These are phyloP conservation scores for Candida anutae DNA, from an alignment of 1,139 yeast species.

Conservation along the genomic window DNA sequence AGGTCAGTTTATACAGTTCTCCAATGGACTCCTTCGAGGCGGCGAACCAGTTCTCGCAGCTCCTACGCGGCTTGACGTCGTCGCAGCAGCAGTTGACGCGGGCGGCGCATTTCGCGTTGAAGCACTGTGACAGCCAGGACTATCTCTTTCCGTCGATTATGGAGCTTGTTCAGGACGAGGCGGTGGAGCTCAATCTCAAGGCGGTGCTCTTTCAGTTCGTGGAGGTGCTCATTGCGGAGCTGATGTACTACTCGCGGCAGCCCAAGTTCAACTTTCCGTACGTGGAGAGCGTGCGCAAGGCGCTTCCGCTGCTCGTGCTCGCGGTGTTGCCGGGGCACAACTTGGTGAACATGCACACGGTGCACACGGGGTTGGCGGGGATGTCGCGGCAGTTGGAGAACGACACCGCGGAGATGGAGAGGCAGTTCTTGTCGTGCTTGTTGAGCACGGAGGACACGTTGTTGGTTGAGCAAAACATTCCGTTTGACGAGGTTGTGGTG, in stretches of 20 bases:
- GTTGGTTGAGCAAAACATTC: conserved; percentile 23
- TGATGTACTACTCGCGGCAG: conserved; percentile 24
- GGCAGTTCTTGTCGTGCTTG: conserved; percentile 20
- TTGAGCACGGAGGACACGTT: conserved; percentile 28
- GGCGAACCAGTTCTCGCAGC: conserved; percentile 58
- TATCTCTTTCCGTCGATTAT: conserved; percentile 65
- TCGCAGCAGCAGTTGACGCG: conserved; percentile 48
- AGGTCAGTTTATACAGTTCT: too few species aligned
- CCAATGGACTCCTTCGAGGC: conserved; percentile 80
- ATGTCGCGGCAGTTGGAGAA: conserved; percentile 31
- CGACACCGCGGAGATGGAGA: conserved; percentile 19
- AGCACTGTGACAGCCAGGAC: conserved; percentile 55
- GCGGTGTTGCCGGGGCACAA: conserved; percentile 45
- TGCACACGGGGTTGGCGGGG: conserved; percentile 29
- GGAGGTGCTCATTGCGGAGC: conserved; percentile 45
- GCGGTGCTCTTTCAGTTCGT: conserved; percentile 64
- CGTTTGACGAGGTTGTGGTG: conserved; percentile 25
- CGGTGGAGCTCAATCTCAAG: conserved; percentile 49
- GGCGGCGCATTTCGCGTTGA: conserved; percentile 54
- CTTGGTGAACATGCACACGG: conserved; percentile 42
- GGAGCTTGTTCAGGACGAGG: conserved; percentile 49
- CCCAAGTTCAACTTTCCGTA: conserved; percentile 36
- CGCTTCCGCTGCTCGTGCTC: conserved; percentile 41
- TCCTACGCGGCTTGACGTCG: conserved; percentile 55
- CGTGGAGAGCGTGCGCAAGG: conserved; percentile 32